Percentiles rank a stretch among this genome's conserved stretches.
Conservation (phyloP, 768 basidiomycete genomes). For the Lyophyllum atratum region DNA sequence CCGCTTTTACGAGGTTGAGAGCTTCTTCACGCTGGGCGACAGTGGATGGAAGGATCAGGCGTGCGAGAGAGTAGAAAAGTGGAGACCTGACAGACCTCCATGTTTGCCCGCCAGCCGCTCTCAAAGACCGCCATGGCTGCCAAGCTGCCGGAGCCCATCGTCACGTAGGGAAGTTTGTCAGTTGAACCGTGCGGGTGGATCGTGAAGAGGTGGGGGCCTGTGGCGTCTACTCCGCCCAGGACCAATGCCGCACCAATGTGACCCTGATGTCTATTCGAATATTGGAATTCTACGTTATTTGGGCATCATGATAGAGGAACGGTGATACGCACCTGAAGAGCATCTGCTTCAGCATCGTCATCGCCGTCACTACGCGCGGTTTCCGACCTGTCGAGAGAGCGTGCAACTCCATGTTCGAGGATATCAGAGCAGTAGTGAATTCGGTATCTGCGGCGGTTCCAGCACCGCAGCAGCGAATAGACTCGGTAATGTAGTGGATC, state of each 20-base stretch:
- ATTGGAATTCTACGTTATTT: neutral
- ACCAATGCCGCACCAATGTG: conserved; percentile 95
- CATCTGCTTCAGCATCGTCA: conserved; percentile 99
- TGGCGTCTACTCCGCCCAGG: conserved; percentile 93
- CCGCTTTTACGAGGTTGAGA: conserved; percentile 78
- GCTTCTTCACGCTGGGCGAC: conserved; percentile 73
- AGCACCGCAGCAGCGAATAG: conserved; percentile 96
- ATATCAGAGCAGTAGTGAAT: conserved; percentile 92
- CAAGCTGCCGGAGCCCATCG: conserved; percentile 95
- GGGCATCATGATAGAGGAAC: neutral
- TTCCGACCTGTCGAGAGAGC: conserved; percentile 87
- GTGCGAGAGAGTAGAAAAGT: neutral
- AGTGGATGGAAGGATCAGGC: neutral
- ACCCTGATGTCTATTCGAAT: conserved; percentile 75
- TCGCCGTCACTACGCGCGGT: conserved; percentile 93
- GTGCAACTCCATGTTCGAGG: conserved; percentile 94
- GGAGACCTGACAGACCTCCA: conserved; percentile 60
- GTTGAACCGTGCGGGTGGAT: conserved; percentile 97
- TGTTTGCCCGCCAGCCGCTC: conserved; percentile 74
- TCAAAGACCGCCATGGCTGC: conserved; percentile 99
- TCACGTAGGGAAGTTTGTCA: conserved; percentile 97
- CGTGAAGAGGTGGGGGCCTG: conserved; percentile 94
- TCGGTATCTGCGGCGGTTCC: conserved; percentile 99
- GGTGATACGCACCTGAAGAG: conserved; percentile 69
- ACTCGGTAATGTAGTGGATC: conserved; percentile 97